Evolutionary conservation across 768 basidiomycete species (phyloP), one percentile per base, ranked within the genome.

Genomic region (Kwoniella shandongensis): DNA sequence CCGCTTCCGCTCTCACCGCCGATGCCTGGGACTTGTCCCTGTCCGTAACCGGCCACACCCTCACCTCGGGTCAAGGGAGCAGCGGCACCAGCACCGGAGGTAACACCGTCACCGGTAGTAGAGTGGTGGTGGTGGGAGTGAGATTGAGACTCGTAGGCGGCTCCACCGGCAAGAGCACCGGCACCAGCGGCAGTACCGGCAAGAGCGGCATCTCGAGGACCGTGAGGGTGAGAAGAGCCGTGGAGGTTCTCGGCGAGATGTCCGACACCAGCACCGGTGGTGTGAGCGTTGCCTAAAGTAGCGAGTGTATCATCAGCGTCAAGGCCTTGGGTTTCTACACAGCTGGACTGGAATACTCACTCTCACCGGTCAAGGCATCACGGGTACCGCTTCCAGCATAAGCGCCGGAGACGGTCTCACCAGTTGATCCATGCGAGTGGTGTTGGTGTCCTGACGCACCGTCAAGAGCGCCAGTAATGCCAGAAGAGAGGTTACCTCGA

Each of bases 351-450:
- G n/a, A n/a, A n/a, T n/a, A 67, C 70, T 63, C 46, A 72, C 71
- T 70, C 51, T 73, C 49, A 11, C 71, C 71, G 29, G 66, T 66
- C 25, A 73, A 39, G 32, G 56, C 71, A 52, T 73, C 60, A 17
- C 59, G 27, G 17, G 71, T 58, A 13, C 57, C 60, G n/a, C 51
- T 32, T n/a, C 71, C 71, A 10, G 44, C 55, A 41, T 73, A 73
- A 1, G 68, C 66, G 17, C 71, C 71, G 35, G 55, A 51, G 18
- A 70, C 68, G 22, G 66, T 54, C 12, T 66, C 62, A n/a, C 46
- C 42, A 1, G 25, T 13, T 20, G 40, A 17, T 17, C 30, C 61
- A 12, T 29, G 35, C 0, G 35, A 32, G 10, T 46, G 42, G 42
- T 53, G 51, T 25, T 1, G 15, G 35, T 51, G 26, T 13, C 13